phyloP scores from a whole-genome alignment of 2,329 filamentous ascomycete genomes.

The Cladosporium phlei region DNA sequence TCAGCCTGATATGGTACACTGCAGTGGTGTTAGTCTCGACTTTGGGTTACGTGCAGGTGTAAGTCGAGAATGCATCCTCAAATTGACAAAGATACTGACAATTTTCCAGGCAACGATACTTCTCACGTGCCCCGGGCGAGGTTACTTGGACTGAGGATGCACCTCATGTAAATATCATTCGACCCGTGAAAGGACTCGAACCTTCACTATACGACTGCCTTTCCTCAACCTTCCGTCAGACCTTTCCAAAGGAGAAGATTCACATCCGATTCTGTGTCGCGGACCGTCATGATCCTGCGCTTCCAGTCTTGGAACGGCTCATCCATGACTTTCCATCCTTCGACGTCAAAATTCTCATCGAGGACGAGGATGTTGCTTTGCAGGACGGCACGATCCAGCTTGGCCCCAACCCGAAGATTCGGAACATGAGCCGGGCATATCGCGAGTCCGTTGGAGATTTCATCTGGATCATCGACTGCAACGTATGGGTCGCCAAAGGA shows the following conservation, averaged over 20 bases:
- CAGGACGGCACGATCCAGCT: conserved; percentile 52
- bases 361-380: conserved; percentile 73
- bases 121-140: conserved; percentile 39
- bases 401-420: conserved; percentile 96
- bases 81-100: conserved; percentile 5
- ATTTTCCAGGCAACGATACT: conserved; percentile 50
- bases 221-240: conserved; percentile 75
- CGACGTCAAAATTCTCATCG: conserved; percentile 70
- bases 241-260: conserved; percentile 71
- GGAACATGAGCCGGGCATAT: conserved; percentile 92
- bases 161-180: conserved; percentile 83
- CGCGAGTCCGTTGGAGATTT: conserved; percentile 81
- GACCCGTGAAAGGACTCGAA: conserved; percentile 89
- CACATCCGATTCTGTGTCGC: conserved; percentile 80
- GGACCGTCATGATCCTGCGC: conserved; percentile 68
- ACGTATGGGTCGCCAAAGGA: conserved; percentile 81
- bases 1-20: conserved; percentile 34
- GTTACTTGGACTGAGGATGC: conserved; percentile 42
- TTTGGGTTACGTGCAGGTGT: conserved; percentile 59
- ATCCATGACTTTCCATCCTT: conserved; percentile 66
- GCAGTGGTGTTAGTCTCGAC: conserved; percentile 52
- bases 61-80: conserved; percentile 27
- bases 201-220: conserved; percentile 89
- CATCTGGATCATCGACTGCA: conserved; percentile 94
- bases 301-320: conserved; percentile 66